Evolutionary conservation across 148 eudicot genomes (phyloP).

Genomic region (Rhododendron ferrugineum): DNA sequence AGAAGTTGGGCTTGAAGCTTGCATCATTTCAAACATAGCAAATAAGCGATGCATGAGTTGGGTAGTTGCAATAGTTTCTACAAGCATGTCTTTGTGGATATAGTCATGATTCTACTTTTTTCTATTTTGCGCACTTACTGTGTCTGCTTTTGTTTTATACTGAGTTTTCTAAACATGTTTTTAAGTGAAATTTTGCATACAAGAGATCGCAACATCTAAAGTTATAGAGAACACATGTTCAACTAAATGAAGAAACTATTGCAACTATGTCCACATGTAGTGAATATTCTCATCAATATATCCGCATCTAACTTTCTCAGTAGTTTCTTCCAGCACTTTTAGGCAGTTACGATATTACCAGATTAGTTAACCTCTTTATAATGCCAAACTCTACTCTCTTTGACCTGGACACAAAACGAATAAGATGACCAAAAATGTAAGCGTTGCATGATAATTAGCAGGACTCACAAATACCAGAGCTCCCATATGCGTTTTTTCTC

Average conservation of each 20-base stretch:
- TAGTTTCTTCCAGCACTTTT: background rate
- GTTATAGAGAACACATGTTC: background rate
- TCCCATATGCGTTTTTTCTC: background rate
- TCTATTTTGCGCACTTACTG: background rate
- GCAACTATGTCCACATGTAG: background rate
- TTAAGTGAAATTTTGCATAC: background rate
- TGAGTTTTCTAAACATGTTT: background rate
- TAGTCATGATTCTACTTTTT: background rate
- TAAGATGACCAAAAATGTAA: background rate
- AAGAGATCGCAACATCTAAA: background rate
- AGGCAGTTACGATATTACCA: background rate
- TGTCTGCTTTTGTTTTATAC: background rate
- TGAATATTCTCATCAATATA: background rate
- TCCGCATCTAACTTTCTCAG: background rate
- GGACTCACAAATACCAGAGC: background rate
- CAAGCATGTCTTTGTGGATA: background rate
- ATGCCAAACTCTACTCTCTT: background rate
- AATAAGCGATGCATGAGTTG: background rate
- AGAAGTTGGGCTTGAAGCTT: background rate
- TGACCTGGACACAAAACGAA: background rate
- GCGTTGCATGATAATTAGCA: background rate
- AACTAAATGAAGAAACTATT: background rate
- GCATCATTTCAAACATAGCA: background rate
- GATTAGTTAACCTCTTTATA: background rate
- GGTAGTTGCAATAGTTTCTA: background rate